Evolutionary conservation across 192 early-diverging fungal genomes (phyloP).

Genomic region (Podila minutissima): DNA sequence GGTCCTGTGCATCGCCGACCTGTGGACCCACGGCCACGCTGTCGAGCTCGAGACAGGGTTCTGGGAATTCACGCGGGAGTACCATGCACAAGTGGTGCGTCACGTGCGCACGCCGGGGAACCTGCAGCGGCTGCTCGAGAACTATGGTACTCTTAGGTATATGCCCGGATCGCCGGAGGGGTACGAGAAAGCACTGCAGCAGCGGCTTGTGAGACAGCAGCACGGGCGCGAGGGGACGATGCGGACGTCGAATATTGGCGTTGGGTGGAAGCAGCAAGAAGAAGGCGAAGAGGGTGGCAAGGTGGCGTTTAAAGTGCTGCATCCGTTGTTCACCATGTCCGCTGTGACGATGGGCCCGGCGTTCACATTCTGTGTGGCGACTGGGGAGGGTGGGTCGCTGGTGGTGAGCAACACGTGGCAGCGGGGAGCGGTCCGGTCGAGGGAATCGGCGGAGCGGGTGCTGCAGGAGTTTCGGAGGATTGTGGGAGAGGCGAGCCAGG

Average conservation of each 20-base stretch:
- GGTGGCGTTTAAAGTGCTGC: slow-evolving; percentile 3
- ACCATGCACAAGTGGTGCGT: slow-evolving; percentile 8
- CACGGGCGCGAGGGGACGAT: slow-evolving; percentile 24
- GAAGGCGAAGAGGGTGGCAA: not conserved
- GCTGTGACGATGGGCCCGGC: not conserved
- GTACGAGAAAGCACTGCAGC: slow-evolving; percentile 11
- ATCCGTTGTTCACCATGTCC: slow-evolving; percentile 19
- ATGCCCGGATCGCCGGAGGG: slow-evolving; percentile 8
- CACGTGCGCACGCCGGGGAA: not conserved
- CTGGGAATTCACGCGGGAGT: slow-evolving; percentile 19
- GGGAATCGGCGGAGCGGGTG: not conserved
- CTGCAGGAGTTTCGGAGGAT: slow-evolving; percentile 25
- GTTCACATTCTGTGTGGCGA: slow-evolving; percentile 16
- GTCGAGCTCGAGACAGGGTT: slow-evolving; percentile 17
- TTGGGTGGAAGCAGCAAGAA: not conserved
- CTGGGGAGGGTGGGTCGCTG: slow-evolving; percentile 20
- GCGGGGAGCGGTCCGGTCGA: slow-evolving; percentile 3
- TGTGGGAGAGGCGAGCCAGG: slow-evolving; percentile 7
- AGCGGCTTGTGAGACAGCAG: slow-evolving; percentile 16
- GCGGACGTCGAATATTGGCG: slow-evolving; percentile 27
- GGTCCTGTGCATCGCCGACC: slow-evolving; percentile 11
- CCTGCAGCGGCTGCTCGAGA: not conserved
- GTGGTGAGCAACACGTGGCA: slow-evolving; percentile 13
- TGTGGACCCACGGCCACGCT: slow-evolving; percentile 9
- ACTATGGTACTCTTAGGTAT: slow-evolving; percentile 10